Base-by-base conservation (phyloP, 768 basidiomycete species). In the Suillus lakei region DNA sequence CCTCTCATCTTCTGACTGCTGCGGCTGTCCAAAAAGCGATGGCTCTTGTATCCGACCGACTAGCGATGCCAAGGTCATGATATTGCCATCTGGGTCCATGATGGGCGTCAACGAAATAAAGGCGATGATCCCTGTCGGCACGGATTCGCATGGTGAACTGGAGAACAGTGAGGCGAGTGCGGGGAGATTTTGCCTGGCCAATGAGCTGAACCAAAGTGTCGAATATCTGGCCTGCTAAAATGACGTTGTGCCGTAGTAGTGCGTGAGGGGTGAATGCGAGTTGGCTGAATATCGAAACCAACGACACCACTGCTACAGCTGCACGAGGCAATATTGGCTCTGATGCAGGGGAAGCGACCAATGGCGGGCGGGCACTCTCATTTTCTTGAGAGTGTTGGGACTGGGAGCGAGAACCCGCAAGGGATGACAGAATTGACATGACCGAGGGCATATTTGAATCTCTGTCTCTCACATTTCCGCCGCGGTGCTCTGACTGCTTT, bases 121-220 rank as follows among this genome's bases (percentile, higher is more conserved):
- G 72, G 13, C 90, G 84, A 72, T 99, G 97, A 69, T 96, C 92
- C 1, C 93, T 88, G 73, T 98, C 96, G 0, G 92, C 95, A 63
- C 97, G 85, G 23, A 99, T 81, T 16, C 94, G 88, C 82, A 96
- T 88, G 68, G 98, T 74, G 81, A 97, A 98, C 73, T 95, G 93
- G 23, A 99, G 80, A 5, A 91, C 83, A 15, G 87, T 81, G 21
- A 99, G 74, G 28, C 93, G 82, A 0, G 91, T 90, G 46, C 86
- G 81, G 0, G 86, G 70, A 10, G 87, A 87, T 66, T 79, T 82
- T 2, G 84, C 83, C 26, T 79, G 74, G 0, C 76, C 71, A 5
- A 84, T 72, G 16, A 91, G 74, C 23, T 79, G 75, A 16, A 92
- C 70, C 53, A 93, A 76, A 53, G 80, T 78, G 0, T 75, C 66